Conservation (phyloP, 2,329 filamentous ascomycete genomes). For the Chaetomiaceae sp. region DNA sequence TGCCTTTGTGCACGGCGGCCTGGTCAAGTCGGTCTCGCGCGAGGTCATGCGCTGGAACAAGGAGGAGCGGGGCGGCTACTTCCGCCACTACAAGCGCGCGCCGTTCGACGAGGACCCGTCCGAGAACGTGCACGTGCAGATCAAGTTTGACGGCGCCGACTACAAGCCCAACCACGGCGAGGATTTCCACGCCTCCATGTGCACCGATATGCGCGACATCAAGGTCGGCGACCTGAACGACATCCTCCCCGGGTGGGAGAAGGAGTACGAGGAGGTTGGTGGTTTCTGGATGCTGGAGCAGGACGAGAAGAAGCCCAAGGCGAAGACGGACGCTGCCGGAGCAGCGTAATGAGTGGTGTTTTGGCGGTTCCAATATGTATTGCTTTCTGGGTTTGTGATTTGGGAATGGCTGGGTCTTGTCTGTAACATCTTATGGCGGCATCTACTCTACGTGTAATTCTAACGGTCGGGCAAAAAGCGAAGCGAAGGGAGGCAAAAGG, state of each 20-base stretch:
- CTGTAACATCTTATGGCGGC: no score
- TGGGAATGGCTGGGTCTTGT: no score
- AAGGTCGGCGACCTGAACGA: not conserved
- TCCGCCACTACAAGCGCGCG: slow-evolving; percentile 4
- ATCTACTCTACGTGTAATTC: no score
- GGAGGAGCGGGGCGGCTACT: not conserved
- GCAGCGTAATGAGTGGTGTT: no score
- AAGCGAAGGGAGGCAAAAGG: not conserved
- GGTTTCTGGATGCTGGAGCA: slow-evolving; percentile 1
- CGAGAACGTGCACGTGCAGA: not conserved
- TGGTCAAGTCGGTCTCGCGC: not conserved
- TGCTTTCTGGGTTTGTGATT: no score
- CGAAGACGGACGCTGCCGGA: no score
- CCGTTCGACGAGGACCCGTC: not conserved
- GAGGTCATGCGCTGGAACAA: slow-evolving; percentile 4
- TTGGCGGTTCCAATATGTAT: no score
- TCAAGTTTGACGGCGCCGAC: not conserved
- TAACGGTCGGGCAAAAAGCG: no score
- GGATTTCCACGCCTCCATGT: not conserved
- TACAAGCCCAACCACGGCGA: not conserved
- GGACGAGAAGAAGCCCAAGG: not conserved
- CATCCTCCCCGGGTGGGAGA: slow-evolving; percentile 3
- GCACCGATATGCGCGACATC: slow-evolving; percentile 3
- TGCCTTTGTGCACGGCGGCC: slow-evolving; percentile 6
- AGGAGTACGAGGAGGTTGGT: not conserved